Evolutionary conservation across 2,329 filamentous ascomycete genomes (phyloP).

Genomic region (Harringtonia aguacate): DNA sequence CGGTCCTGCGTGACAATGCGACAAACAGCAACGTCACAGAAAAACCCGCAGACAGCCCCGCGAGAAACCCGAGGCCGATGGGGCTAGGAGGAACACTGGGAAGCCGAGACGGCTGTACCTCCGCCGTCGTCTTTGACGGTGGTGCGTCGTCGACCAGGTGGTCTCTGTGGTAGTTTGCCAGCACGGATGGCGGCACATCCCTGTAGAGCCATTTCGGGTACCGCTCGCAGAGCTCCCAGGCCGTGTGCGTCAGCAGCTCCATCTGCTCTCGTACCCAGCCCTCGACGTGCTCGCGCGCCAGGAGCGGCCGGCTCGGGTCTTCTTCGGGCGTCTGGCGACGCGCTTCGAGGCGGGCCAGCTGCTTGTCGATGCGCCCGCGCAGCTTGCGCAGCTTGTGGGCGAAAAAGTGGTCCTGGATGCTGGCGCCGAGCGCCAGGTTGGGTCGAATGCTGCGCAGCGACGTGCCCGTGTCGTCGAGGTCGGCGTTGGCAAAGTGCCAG

Average conservation of each 20-base stretch:
- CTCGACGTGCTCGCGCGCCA: not conserved
- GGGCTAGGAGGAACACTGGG: no score
- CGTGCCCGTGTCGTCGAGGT: conserved; percentile 2
- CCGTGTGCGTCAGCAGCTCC: not conserved
- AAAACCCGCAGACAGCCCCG: not conserved
- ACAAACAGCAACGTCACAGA: not conserved
- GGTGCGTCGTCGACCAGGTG: not conserved
- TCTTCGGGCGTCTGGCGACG: not conserved
- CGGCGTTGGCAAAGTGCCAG: conserved; percentile 2
- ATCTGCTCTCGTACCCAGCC: not conserved
- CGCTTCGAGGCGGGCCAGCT: not conserved
- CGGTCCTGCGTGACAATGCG: no score
- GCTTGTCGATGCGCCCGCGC: conserved; percentile 1
- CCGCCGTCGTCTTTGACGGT: no score
- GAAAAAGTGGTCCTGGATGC: conserved; percentile 1
- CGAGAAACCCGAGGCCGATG: not conserved
- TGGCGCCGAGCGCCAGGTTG: not conserved
- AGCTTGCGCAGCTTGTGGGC: conserved; percentile 3
- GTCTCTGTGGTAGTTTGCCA: not conserved
- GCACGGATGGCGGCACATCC: not conserved
- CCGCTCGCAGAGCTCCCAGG: conserved; percentile 1
- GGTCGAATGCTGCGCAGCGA: conserved; percentile 1
- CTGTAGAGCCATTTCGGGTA: not conserved
- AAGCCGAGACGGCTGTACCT: no score
- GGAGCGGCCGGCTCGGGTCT: not conserved